These are phyloP conservation scores for Hortiboletus flavorubellus DNA, from an alignment of 768 basidiomycete genomes.

Conservation along the genomic window DNA sequence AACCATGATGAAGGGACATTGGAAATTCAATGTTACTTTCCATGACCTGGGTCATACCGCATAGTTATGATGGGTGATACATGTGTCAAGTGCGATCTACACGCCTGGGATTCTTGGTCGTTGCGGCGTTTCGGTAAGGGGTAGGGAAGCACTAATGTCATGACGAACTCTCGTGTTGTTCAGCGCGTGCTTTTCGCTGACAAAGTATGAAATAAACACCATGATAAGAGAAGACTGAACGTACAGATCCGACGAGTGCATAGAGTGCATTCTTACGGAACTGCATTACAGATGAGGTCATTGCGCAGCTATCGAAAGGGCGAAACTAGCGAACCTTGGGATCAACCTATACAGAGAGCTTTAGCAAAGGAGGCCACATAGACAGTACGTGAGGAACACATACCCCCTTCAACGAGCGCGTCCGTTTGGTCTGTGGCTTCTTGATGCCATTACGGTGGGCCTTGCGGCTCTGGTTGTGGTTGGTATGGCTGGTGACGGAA, in stretches of 20 bases:
- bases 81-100: slow-evolving; percentile 16
- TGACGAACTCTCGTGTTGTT: slow-evolving; percentile 51
- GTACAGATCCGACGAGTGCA: slow-evolving; percentile 72
- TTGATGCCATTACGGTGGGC: slow-evolving; percentile 98
- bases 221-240: slow-evolving; percentile 23
- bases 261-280: slow-evolving; percentile 81
- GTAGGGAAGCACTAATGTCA: slow-evolving; percentile 10
- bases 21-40: slow-evolving; percentile 9
- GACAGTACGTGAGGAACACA: slow-evolving; percentile 33
- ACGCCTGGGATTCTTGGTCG: neutral
- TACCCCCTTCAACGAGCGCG: slow-evolving; percentile 89
- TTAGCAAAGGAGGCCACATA: neutral
- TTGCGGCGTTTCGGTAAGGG: neutral
- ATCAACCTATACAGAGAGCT: slow-evolving; percentile 54
- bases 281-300: slow-evolving; percentile 35
- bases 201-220: neutral
- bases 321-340: slow-evolving; percentile 54
- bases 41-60: slow-evolving; percentile 16
- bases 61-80: slow-evolving; percentile 22
- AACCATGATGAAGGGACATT: slow-evolving; percentile 2
- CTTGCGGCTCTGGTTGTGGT: slow-evolving; percentile 96
- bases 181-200: slow-evolving; percentile 66
- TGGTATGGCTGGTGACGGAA: slow-evolving; percentile 66
- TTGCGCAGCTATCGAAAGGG: neutral
- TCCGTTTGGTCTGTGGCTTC: slow-evolving; percentile 66